A percentile compares a stretch with the other conserved stretches of the same genome.
Conservation (phyloP, 148 eudicot genomes). For the Dysphania ambrosioides region DNA sequence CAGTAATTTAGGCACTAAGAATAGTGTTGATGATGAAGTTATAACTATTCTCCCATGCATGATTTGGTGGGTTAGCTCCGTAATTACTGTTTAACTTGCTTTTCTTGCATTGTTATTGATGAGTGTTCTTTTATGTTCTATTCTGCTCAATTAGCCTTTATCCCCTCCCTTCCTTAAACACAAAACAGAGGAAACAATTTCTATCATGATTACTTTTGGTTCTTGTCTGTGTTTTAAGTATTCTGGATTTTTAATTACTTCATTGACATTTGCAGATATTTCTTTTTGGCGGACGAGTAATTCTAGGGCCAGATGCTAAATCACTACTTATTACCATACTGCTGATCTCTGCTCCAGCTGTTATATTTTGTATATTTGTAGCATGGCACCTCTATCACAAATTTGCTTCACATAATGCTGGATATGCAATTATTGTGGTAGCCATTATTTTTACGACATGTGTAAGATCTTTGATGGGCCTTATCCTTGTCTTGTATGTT, state of each 20-base stretch:
- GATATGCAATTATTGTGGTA: conserved; percentile 76
- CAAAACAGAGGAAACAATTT: neutral
- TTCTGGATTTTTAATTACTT: neutral
- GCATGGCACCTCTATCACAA: conserved; percentile 83
- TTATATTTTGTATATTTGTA: conserved; percentile 73
- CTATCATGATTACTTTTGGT: neutral
- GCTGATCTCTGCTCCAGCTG: conserved; percentile 62
- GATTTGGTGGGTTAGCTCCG: neutral
- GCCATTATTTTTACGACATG: conserved; percentile 64
- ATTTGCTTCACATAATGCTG: conserved; percentile 69
- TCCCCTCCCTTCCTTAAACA: neutral
- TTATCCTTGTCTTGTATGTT: neutral
- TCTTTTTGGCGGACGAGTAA: conserved; percentile 69
- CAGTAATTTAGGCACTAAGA: neutral
- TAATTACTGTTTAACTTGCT: neutral
- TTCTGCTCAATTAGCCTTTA: neutral
- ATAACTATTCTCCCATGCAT: no score
- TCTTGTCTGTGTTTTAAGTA: neutral
- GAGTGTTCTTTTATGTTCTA: neutral
- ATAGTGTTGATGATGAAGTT: neutral
- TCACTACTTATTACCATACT: conserved; percentile 62
- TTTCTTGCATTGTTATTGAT: neutral
- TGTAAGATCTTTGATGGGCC: conserved; percentile 40
- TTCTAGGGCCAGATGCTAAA: conserved; percentile 95
- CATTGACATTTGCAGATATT: conserved; percentile 58